Base-by-base conservation (phyloP, 1,284 basidiomycete genomes). In the Neolentinus lepideus region DNA sequence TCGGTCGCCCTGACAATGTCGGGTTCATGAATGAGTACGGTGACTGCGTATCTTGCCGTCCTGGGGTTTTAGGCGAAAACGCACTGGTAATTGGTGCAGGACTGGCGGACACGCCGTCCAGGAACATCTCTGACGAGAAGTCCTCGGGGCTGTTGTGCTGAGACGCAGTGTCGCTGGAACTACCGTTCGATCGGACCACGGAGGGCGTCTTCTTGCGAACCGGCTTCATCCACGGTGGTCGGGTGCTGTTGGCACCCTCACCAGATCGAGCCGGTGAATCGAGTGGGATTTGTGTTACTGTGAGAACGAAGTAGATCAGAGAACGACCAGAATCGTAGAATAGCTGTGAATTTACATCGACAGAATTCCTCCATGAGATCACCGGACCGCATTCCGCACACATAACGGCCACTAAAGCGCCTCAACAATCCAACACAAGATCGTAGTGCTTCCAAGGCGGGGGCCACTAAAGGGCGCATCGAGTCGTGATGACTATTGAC, bases 351-450 rank as follows among this genome's bases (percentile, higher is more conserved):
- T 88, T 73, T 67, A 93, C 92, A 75, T 65, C 92, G 83, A 72
- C 92, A 94, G 64, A 94, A 93, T 67, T 94, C 92, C 68, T 94
- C 92, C 77, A 95, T 88, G 36, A 94, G 79, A 70, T 94, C 92
- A 45, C 92, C 91, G 51, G 88, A 92, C 50, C 92, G 77, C 53
- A 92, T 79, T 1, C 92, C 92, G 65, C 92, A 94, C 19, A 94
- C 81, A 71, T 92, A 92, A 33, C 88, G 79, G 57, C 85, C 86
- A 62, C 88, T 90, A 67, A 92, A 91, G 33, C 87, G 76, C 56
- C 90, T 74, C 57, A 94, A 69, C 14, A 95, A 74, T 1, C 87
- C 87, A 10, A 94, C 89, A 62, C 91, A 94, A 1, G 90, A 92
- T 38, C 90, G 80, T 51, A 94, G 74, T 0, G 88, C 90, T 56